A percentile compares a stretch with the other conserved stretches of the same genome.
These are phyloP conservation scores for Aspergillus ochraceoroseus DNA, from an alignment of 2,329 filamentous ascomycete genomes.

Conservation along the genomic window DNA sequence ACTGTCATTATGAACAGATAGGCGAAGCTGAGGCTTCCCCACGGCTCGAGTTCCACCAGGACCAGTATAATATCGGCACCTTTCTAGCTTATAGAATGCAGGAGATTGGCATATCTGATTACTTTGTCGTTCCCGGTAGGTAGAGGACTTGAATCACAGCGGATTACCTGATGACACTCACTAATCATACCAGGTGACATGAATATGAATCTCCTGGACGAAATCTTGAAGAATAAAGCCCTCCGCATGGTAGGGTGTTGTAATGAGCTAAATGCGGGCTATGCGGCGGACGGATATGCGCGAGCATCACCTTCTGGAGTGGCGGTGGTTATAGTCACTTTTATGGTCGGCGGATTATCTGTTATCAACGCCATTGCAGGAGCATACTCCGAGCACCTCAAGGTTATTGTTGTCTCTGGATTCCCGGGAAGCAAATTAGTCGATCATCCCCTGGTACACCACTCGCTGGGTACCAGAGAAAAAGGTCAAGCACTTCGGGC, in stretches of 20 bases:
- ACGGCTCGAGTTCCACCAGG: not conserved
- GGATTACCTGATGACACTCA: not conserved
- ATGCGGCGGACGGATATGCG: conserved; percentile 19
- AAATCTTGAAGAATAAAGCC: not conserved
- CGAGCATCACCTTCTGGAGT: conserved; percentile 5
- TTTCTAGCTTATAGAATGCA: conserved; percentile 3
- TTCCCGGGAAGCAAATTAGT: conserved; percentile 2
- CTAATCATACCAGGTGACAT: not conserved
- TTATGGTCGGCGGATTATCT: conserved; percentile 15
- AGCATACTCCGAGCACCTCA: conserved; percentile 10
- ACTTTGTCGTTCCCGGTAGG: conserved; percentile 4
- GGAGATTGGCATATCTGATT: not conserved
- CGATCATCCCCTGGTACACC: conserved; percentile 3
- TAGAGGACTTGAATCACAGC: not conserved
- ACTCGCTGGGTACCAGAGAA: conserved; percentile 1
- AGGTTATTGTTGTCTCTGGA: conserved; percentile 13
- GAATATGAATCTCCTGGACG: not conserved
- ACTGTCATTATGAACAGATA: no score
- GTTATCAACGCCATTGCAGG: conserved; percentile 16
- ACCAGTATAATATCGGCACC: conserved; percentile 14
- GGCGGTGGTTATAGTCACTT: conserved; percentile 13
- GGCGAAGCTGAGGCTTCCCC: no score
- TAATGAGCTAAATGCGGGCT: conserved; percentile 18
- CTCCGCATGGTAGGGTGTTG: conserved; percentile 6
- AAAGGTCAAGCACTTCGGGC: conserved; percentile 6